Evolutionary conservation across 1,139 yeast species (phyloP), one percentile per base, ranked within the genome.

Genomic region (Geotrichum cucujoidarum): DNA sequence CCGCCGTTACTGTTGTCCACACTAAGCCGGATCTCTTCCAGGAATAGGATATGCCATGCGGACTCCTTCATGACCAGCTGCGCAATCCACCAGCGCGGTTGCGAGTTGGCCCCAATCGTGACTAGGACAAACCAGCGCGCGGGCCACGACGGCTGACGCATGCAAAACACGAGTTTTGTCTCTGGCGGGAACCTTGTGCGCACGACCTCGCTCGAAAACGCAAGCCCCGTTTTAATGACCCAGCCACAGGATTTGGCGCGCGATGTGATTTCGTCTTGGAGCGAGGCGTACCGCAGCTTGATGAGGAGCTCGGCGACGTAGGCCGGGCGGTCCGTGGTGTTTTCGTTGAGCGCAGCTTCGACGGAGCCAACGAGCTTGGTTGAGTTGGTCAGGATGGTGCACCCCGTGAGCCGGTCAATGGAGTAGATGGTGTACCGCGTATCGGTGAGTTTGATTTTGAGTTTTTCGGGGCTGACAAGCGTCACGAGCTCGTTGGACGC

Each of bases 81-180:
- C 42, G 63, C 57, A 25, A 64, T 57, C 56, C 58, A 63, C 67
- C 68, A 64, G 16, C 52, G 50, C 1, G 66, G 65, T 20, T 31
- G 51, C 33, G 50, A 55, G 20, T 47, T 43, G 20, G 55, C 54
- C n/a, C 57, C 54, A 5, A 66, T 47, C 0, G 64, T 57, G 1
- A 64, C 68, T 3, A 66, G 54, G 20, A 68, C 51, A 47, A 61
- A 67, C 71, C 72, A 69, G 14, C 63, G 60, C 0, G 53, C 51
- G 0, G 69, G 59, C 70, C 69, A 65, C 6, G 51, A 49, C 1
- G 66, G 59, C 39, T 57, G 60, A 13, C 69, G 55, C 33, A 68
- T 51, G 18, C 62, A 64, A 33, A 67, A 59, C 8, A 65, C 56
- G 3, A 55, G 36, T 27, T 56, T 56, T 1, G 64, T 52, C 11